phyloP scores from a whole-genome alignment of 805 yeast genomes.

The Kodamaea laetipori region DNA sequence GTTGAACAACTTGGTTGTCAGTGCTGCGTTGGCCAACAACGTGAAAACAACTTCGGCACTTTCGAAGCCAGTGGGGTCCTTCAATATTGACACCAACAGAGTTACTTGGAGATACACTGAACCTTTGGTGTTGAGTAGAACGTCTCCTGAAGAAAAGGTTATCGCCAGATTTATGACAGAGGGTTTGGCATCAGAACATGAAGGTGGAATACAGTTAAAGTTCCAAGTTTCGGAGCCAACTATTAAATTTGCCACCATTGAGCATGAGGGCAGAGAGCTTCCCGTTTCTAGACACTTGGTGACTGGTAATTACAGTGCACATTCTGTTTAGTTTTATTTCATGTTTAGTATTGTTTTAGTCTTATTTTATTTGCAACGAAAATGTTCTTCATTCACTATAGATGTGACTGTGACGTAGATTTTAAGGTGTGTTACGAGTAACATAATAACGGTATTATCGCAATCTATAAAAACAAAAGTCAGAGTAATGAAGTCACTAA shows the following conservation, averaged over 20 bases:
- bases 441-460: too few species aligned
- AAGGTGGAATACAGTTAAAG: slow-evolving; percentile 71
- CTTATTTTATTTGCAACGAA: slow-evolving; percentile 6
- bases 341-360: slow-evolving; percentile 8
- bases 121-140: slow-evolving; percentile 39
- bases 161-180: slow-evolving; percentile 86
- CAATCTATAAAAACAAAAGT: too few species aligned
- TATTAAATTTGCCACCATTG: slow-evolving; percentile 42
- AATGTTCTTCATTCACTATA: too few species aligned
- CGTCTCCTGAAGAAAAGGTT: slow-evolving; percentile 57
- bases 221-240: slow-evolving; percentile 54
- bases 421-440: neutral
- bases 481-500: too few species aligned
- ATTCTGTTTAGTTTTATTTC: slow-evolving; percentile 17
- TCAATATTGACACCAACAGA: slow-evolving; percentile 81
- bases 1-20: slow-evolving; percentile 61
- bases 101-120: slow-evolving; percentile 75
- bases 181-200: slow-evolving; percentile 68
- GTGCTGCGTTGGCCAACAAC: slow-evolving; percentile 59
- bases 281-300: slow-evolving; percentile 50
- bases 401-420: neutral
- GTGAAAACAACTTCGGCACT: slow-evolving; percentile 72
- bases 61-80: slow-evolving; percentile 90
- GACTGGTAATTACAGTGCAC: slow-evolving; percentile 53
- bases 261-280: slow-evolving; percentile 31